Evolutionary conservation across 2,329 filamentous ascomycete species (phyloP).

Genomic region (Neofusicoccum ribis): DNA sequence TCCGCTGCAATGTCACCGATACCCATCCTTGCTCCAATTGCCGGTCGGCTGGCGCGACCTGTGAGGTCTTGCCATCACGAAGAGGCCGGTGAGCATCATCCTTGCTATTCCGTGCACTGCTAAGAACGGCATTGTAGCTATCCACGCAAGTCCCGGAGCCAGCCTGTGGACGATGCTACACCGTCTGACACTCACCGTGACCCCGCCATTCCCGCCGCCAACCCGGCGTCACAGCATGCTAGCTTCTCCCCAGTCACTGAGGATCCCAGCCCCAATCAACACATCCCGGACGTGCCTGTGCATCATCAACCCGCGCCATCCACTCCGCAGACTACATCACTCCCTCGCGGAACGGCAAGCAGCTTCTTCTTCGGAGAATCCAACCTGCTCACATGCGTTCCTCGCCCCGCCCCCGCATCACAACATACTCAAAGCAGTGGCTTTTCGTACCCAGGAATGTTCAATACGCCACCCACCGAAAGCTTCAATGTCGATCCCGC

Average conservation of each 20-base stretch:
- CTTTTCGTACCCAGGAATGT: constrained; percentile 36
- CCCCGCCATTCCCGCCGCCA: not conserved
- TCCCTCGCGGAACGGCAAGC: constrained; percentile 30
- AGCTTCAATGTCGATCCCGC: constrained; percentile 37
- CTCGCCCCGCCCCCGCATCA: constrained; percentile 39
- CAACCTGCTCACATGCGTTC: constrained; percentile 52
- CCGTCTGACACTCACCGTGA: not conserved
- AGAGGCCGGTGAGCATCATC: constrained; percentile 43
- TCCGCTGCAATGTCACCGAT: constrained; percentile 50
- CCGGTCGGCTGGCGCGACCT: constrained; percentile 36
- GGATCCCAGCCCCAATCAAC: not conserved
- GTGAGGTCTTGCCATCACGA: constrained; percentile 45
- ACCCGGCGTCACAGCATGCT: not conserved
- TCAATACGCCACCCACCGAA: constrained; percentile 36
- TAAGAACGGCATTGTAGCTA: constrained; percentile 22
- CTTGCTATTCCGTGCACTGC: constrained; percentile 25
- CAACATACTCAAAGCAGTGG: constrained; percentile 26
- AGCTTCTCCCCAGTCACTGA: not conserved
- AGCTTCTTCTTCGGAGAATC: constrained; percentile 49
- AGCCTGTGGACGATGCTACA: not conserved
- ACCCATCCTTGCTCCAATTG: constrained; percentile 48
- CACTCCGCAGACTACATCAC: constrained; percentile 21
- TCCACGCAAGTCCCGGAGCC: not conserved
- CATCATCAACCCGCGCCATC: constrained; percentile 20
- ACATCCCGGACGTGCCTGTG: not conserved